Conservation (phyloP, 2,329 filamentous ascomycete species). For the Nemania sp. region DNA sequence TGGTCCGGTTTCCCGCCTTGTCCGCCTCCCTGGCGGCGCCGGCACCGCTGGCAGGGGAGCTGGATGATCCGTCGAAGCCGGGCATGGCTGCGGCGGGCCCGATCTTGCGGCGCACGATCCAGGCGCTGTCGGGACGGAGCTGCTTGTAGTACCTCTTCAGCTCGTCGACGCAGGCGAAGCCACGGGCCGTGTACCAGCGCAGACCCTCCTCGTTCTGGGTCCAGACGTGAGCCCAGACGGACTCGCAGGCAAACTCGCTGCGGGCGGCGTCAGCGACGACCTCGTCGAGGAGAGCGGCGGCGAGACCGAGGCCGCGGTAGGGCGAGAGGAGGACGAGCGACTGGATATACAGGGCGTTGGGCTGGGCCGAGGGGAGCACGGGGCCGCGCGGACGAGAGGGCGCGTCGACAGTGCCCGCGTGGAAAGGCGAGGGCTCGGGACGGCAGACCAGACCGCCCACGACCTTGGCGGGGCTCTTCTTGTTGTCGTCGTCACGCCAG, state of each 20-base stretch:
- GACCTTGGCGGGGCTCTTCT: constrained; percentile 53
- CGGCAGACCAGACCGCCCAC: constrained; percentile 67
- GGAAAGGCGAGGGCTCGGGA: constrained; percentile 56
- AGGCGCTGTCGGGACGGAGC: constrained; percentile 64
- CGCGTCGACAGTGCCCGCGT: constrained; percentile 15
- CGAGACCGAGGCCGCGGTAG: constrained; percentile 64
- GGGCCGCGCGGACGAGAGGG: neutral
- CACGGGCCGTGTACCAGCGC: constrained; percentile 63
- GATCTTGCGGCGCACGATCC: constrained; percentile 58
- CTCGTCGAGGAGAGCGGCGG: constrained; percentile 59
- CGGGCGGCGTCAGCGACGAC: constrained; percentile 50
- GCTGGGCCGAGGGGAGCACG: constrained; percentile 35
- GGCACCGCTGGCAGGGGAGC: neutral
- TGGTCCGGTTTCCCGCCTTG: constrained; percentile 21
- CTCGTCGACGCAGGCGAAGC: constrained; percentile 56
- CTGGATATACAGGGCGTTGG: constrained; percentile 65
- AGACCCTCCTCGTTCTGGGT: constrained; percentile 67
- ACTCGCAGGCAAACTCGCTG: constrained; percentile 44
- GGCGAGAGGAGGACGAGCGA: constrained; percentile 66
- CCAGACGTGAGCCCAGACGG: constrained; percentile 70
- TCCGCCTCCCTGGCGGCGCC: neutral
- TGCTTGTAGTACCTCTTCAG: constrained; percentile 65
- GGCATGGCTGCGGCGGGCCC: constrained; percentile 26
- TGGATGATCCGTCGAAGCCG: constrained; percentile 29
- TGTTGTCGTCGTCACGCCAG: constrained; percentile 56